These are phyloP conservation scores for Wickerhamia fluorescens DNA, from an alignment of 805 yeast genomes.

Conservation along the genomic window DNA sequence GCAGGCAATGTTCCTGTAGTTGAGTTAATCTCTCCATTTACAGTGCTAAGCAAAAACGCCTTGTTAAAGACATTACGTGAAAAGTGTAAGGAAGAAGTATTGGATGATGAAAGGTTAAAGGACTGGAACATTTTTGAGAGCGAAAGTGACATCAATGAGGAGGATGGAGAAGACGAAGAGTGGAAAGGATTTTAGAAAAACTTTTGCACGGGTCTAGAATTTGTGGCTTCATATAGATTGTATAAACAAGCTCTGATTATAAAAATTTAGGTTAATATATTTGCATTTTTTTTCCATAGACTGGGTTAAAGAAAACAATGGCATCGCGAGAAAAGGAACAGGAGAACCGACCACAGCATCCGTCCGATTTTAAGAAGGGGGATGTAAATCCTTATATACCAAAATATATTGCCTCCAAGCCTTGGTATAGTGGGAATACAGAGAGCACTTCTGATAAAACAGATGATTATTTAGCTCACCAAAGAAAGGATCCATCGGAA, in stretches of 20 bases:
- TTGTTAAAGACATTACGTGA: slow-evolving; percentile 57
- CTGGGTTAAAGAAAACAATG: too few species aligned
- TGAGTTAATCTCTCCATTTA: slow-evolving; percentile 54
- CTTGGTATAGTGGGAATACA: slow-evolving; percentile 28
- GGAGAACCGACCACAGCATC: too few species aligned
- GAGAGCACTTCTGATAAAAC: slow-evolving; percentile 3
- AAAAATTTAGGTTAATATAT: too few species aligned
- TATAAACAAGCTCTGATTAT: too few species aligned
- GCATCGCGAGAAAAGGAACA: too few species aligned
- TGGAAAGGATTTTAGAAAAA: slow-evolving; percentile 31
- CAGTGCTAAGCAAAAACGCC: slow-evolving; percentile 40
- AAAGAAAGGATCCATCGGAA: slow-evolving; percentile 38
- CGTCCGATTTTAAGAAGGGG: slow-evolving; percentile 9
- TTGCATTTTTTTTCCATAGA: too few species aligned
- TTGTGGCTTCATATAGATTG: too few species aligned
- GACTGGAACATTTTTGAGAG: slow-evolving; percentile 52
- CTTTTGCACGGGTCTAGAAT: too few species aligned
- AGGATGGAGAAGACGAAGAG: slow-evolving; percentile 15
- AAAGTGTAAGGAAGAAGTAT: slow-evolving; percentile 58
- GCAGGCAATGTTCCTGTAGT: slow-evolving; percentile 45
- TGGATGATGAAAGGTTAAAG: slow-evolving; percentile 54
- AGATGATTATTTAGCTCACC: slow-evolving; percentile 51
- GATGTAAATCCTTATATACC: slow-evolving; percentile 28
- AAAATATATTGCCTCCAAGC: slow-evolving; percentile 29
- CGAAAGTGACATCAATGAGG: slow-evolving; percentile 13